Evolutionary conservation across 139 green algal genomes (phyloP).

Genomic region (Klebsormidium nitens): DNA sequence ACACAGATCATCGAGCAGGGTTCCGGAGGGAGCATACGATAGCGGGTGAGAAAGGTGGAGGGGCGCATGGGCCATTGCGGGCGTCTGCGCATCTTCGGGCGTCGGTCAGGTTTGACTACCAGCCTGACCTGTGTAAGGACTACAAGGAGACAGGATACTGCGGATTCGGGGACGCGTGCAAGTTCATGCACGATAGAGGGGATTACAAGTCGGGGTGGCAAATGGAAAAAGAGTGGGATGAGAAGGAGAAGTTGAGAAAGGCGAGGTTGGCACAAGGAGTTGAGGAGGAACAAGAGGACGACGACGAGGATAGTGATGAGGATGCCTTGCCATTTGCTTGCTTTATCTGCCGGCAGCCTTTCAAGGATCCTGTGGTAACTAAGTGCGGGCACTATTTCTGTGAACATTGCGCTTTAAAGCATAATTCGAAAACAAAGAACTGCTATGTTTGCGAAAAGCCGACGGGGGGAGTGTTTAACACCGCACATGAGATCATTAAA

Average conservation of each 20-base stretch:
- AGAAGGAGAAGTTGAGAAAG: conserved; percentile 80
- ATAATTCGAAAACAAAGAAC: conserved; percentile 73
- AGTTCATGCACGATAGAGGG: conserved; percentile 97
- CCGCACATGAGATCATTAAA: conserved; percentile 79
- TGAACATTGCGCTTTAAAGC: conserved; percentile 86
- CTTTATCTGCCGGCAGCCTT: conserved; percentile 78
- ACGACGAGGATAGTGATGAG: conserved; percentile 50
- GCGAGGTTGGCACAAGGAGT: conserved; percentile 56
- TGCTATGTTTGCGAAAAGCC: conserved; percentile 84
- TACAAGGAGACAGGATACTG: conserved; percentile 84
- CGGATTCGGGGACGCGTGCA: conserved; percentile 95
- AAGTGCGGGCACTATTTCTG: conserved; percentile 97
- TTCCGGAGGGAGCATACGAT: conserved; percentile 40
- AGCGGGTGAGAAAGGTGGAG: conserved; percentile 29
- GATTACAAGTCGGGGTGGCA: conserved; percentile 94
- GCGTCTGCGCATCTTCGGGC: conserved; percentile 62
- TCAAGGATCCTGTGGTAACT: conserved; percentile 88
- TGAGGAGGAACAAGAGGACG: conserved; percentile 56
- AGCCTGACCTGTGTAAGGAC: conserved; percentile 98
- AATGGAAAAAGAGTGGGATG: conserved; percentile 83
- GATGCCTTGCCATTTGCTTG: conserved; percentile 93
- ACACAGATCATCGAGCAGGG: conserved; percentile 38
- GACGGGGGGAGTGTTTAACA: conserved; percentile 95
- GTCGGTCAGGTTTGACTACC: conserved; percentile 86
- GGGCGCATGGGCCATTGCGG: conserved; percentile 68